Percentiles rank a stretch among this genome's conserved stretches.
Evolutionary conservation across 164 flowering plant species (phyloP).

Genomic region (Stephania yunnanensis): DNA sequence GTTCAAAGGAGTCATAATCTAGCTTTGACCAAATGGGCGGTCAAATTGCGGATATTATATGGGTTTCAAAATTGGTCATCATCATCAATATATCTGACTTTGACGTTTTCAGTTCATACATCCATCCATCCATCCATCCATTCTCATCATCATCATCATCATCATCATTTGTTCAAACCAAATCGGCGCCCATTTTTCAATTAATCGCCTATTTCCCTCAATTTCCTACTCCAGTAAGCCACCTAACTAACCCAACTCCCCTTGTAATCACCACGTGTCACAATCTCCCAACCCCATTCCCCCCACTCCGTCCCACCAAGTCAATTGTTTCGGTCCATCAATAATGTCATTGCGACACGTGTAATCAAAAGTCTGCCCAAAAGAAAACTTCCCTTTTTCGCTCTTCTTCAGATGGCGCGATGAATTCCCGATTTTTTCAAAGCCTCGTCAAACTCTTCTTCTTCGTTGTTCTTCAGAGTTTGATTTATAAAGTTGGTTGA

Average conservation of each 20-base stretch:
- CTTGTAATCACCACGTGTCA: neutral
- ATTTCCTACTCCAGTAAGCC: neutral
- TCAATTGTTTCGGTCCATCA: neutral
- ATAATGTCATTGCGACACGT: neutral
- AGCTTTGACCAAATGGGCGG: neutral
- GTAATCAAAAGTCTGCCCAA: neutral
- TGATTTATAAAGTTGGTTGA: no score
- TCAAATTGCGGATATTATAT: neutral
- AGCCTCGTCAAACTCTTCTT: neutral
- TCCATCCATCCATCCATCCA: no score
- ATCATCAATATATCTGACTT: constrained; percentile 1
- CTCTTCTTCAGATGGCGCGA: neutral
- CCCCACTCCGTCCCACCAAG: no score
- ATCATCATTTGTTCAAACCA: constrained; percentile 1
- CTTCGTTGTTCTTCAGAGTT: no score
- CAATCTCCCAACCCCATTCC: no score
- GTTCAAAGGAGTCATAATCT: neutral
- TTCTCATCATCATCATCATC: neutral
- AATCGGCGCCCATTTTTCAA: no score
- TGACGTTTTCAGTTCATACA: constrained; percentile 1
- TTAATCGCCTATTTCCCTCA: neutral
- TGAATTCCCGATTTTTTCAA: neutral
- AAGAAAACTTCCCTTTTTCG: neutral
- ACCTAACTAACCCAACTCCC: neutral
- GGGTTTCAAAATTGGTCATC: neutral